phyloP scores from a whole-genome alignment of 495 filamentous ascomycete species.

The Mytilinidion resinicola region DNA sequence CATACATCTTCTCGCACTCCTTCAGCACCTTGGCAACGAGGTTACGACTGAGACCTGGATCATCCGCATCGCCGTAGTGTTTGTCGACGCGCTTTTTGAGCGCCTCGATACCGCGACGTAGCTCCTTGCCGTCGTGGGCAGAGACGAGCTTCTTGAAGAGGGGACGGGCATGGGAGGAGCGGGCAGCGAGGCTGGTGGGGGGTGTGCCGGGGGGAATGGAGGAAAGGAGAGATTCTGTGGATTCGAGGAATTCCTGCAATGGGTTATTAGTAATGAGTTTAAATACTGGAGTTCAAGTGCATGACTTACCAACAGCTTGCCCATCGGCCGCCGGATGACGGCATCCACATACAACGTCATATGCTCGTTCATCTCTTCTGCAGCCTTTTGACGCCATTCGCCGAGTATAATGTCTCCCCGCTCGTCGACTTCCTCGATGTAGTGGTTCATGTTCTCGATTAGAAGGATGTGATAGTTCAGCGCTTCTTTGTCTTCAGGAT shows the following conservation, averaged over 20 bases:
- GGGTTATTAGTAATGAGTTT: background rate
- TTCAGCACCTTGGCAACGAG: constrained; percentile 72
- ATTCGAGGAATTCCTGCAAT: constrained; percentile 74
- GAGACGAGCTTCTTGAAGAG: constrained; percentile 80
- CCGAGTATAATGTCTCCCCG: constrained; percentile 65
- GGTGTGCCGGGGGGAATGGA: constrained; percentile 38
- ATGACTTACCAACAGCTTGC: constrained; percentile 54
- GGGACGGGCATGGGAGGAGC: constrained; percentile 69
- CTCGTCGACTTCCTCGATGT: constrained; percentile 83
- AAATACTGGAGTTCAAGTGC: background rate
- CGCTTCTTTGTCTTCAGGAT: constrained; percentile 82
- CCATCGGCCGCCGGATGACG: constrained; percentile 81
- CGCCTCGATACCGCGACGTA: constrained; percentile 76
- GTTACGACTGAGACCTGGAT: constrained; percentile 56
- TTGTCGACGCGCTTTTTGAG: constrained; percentile 89
- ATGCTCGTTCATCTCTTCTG: constrained; percentile 77
- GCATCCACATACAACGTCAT: constrained; percentile 78
- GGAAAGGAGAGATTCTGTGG: constrained; percentile 62
- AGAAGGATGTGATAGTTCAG: constrained; percentile 94
- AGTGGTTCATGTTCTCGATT: constrained; percentile 99
- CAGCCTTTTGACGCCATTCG: constrained; percentile 71
- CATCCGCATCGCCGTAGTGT: constrained; percentile 86
- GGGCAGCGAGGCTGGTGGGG: constrained; percentile 52
- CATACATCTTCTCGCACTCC: constrained; percentile 75
- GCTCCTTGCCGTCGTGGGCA: constrained; percentile 72